These are phyloP conservation scores for Ploettnerulaceae sp. DNA, from an alignment of 2,329 filamentous ascomycete species.

Conservation along the genomic window DNA sequence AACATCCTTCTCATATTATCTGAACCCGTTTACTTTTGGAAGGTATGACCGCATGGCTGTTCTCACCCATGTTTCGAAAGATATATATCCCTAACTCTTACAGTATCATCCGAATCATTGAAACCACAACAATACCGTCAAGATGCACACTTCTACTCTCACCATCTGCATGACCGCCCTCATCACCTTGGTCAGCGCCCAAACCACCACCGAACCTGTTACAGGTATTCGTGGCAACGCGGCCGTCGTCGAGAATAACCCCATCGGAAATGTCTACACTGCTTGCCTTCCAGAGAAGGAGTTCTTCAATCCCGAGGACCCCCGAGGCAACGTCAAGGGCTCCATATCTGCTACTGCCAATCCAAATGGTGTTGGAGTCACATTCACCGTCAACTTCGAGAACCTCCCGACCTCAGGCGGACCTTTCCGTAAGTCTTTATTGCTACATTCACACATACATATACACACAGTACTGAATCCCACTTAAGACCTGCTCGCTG, in stretches of 20 bases:
- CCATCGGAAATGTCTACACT: slow-evolving; percentile 47
- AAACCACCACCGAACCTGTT: slow-evolving; percentile 21
- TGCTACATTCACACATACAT: slow-evolving; percentile 4
- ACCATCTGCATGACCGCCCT: slow-evolving; percentile 16
- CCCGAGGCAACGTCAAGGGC: slow-evolving; percentile 52
- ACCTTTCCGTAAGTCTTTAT: slow-evolving; percentile 51
- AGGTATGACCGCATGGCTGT: not conserved
- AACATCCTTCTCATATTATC: slow-evolving; percentile 8
- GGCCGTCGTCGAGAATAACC: slow-evolving; percentile 50
- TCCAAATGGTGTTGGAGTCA: slow-evolving; percentile 49
- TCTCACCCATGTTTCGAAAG: too few relatives aligned
- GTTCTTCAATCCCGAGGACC: slow-evolving; percentile 43
- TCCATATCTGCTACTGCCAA: slow-evolving; percentile 44
- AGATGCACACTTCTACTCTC: slow-evolving; percentile 19
- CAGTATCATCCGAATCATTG: not conserved
- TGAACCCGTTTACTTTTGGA: slow-evolving; percentile 1
- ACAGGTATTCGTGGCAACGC: slow-evolving; percentile 44
- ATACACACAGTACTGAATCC: too few relatives aligned
- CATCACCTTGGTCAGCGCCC: slow-evolving; percentile 17
- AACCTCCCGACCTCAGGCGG: slow-evolving; percentile 54
- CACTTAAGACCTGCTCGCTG: too few relatives aligned
- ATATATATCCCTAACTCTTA: too few relatives aligned
- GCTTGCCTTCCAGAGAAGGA: slow-evolving; percentile 46
- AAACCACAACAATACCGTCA: slow-evolving; percentile 9
- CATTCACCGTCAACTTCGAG: slow-evolving; percentile 50